A percentile compares a stretch with the other conserved stretches of the same genome.
Evolutionary conservation across 768 basidiomycete genomes (phyloP).

Genomic region (Candolleomyces eurysporus): DNA sequence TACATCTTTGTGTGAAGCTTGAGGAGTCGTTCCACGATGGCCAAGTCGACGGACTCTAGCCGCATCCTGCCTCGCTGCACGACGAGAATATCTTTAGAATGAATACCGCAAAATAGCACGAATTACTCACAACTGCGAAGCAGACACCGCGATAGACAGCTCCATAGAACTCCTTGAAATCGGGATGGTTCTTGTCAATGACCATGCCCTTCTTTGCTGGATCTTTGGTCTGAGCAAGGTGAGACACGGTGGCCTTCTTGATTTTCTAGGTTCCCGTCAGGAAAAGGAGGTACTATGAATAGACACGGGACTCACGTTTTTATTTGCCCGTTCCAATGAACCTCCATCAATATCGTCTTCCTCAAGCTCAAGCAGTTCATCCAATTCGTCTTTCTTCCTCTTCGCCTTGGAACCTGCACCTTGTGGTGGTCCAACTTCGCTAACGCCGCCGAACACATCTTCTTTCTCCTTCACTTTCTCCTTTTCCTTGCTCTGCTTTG

Average conservation of each 20-base stretch:
- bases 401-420: slow-evolving; percentile 16
- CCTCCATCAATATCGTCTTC: slow-evolving; percentile 19
- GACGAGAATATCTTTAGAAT: background rate
- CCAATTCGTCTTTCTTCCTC: slow-evolving; percentile 23
- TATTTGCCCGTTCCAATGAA: slow-evolving; percentile 56
- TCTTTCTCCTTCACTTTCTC: slow-evolving; percentile 35
- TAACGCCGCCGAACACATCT: slow-evolving; percentile 34
- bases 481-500: slow-evolving; percentile 36
- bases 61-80: slow-evolving; percentile 44
- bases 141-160: slow-evolving; percentile 46
- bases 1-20: slow-evolving; percentile 48
- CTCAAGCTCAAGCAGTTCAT: background rate
- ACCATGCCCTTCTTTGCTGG: slow-evolving; percentile 23
- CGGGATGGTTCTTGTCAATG: slow-evolving; percentile 45
- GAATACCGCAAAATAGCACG: background rate
- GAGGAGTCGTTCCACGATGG: slow-evolving; percentile 37
- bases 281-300: background rate
- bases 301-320: slow-evolving; percentile 42
- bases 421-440: background rate
- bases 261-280: slow-evolving; percentile 33
- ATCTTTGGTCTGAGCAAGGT: slow-evolving; percentile 38
- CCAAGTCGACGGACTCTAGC: slow-evolving; percentile 30
- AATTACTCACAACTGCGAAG: slow-evolving; percentile 46
- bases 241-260: slow-evolving; percentile 41
- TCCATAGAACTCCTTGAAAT: slow-evolving; percentile 50